Conservation (phyloP, 2,329 filamentous ascomycete genomes). For the Rhynchosporium agropyri region DNA sequence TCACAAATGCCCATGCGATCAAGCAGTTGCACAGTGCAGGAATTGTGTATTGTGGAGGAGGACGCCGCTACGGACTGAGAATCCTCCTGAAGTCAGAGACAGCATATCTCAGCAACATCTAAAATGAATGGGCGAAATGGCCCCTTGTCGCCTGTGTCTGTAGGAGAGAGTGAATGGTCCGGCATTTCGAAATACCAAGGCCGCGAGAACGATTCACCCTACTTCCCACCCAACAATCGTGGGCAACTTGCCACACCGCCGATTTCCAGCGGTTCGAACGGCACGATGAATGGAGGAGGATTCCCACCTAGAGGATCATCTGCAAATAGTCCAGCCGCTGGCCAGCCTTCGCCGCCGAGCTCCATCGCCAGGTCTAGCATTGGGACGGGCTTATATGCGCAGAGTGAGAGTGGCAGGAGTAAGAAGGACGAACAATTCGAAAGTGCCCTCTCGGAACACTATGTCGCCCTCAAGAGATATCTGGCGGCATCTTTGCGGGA, state of each 20-base stretch:
- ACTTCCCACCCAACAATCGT: conserved; percentile 57
- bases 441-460: conserved; percentile 74
- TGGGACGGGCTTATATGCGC: conserved; percentile 70
- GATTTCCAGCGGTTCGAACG: conserved; percentile 64
- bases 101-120: conserved; percentile 31
- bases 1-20: neutral
- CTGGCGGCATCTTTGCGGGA: conserved; percentile 72
- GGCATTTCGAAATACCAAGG: conserved; percentile 67
- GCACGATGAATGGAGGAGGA: conserved; percentile 62
- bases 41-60: conserved; percentile 24
- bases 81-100: conserved; percentile 20
- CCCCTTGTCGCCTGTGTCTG: conserved; percentile 79
- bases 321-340: conserved; percentile 53
- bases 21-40: conserved; percentile 13
- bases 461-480: conserved; percentile 69
- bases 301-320: conserved; percentile 53
- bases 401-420: conserved; percentile 66
- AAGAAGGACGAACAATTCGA: conserved; percentile 67
- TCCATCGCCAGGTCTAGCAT: conserved; percentile 86
- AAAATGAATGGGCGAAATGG: conserved; percentile 74
- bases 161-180: conserved; percentile 82
- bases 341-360: conserved; percentile 76
- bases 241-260: conserved; percentile 69
- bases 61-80: conserved; percentile 12
- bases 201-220: conserved; percentile 48